phyloP scores from a whole-genome alignment of 2,329 filamentous ascomycete genomes.

The Hypoxylon sp. region DNA sequence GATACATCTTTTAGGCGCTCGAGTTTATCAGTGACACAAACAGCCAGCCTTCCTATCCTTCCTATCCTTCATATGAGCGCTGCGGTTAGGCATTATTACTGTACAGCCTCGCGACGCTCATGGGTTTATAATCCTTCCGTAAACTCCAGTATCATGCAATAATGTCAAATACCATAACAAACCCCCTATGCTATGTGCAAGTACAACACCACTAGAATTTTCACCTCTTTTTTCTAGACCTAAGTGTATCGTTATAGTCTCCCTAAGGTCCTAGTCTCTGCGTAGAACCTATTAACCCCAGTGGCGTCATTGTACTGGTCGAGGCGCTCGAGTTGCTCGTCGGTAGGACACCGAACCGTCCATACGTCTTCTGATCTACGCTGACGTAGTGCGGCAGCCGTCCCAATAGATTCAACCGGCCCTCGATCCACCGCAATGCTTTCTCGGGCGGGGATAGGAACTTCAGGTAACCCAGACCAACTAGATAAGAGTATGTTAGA shows the following conservation, averaged over 20 bases:
- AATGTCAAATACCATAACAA: conserved; percentile 13
- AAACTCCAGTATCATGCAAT: conserved; percentile 43
- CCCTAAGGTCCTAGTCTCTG: conserved; percentile 78
- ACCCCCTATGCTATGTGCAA: conserved; percentile 36
- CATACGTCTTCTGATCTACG: conserved; percentile 95
- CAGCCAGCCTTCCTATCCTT: conserved; percentile 8
- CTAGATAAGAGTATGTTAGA: conserved; percentile 61
- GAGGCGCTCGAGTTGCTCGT: conserved; percentile 62
- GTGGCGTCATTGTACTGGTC: conserved; percentile 61
- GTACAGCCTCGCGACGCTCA: conserved; percentile 18
- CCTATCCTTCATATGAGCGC: conserved; percentile 19
- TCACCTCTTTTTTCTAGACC: conserved; percentile 1
- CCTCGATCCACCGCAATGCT: conserved; percentile 88
- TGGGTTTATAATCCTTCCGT: conserved; percentile 13
- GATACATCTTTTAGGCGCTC: not conserved
- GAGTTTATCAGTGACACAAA: conserved; percentile 22
- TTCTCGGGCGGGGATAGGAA: conserved; percentile 92
- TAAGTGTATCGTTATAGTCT: not conserved
- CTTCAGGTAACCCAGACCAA: conserved; percentile 89
- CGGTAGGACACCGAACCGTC: conserved; percentile 90
- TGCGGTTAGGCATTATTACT: conserved; percentile 6
- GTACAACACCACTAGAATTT: conserved; percentile 1
- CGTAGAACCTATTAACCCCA: conserved; percentile 74
- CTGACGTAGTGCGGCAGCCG: conserved; percentile 92
- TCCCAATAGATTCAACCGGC: conserved; percentile 86